Base-by-base conservation (phyloP, 768 basidiomycete species). In the Chlorophyllum brunneum region DNA sequence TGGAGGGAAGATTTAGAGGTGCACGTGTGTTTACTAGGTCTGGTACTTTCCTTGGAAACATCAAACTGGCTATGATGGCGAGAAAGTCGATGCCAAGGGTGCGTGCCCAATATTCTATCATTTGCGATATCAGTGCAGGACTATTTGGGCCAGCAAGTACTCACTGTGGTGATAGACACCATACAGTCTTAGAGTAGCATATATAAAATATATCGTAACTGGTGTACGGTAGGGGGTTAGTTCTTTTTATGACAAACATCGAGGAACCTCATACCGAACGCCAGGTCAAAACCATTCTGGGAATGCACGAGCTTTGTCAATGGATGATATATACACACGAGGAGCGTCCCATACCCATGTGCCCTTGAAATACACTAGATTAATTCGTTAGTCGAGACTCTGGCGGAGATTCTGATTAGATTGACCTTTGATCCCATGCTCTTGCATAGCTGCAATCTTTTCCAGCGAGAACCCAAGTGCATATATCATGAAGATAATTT, bases 391-490 rank as follows among this genome's bases (percentile, higher is more conserved):
- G 27, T 11, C n/a, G 9, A 54, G 7, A 18, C 9, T 13, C 42
- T 5, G 3, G 9, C 24, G 22, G 26, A 26, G 26, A n/a, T 13
- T 7, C 11, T 1, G 9, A 20, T 31, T 4, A 41, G 20, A 36
- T 64, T 34, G 38, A 88, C 94, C 91, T 80, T 79, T 84, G 42
- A 98, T 83, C 3, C 94, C 95, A 63, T 93, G 93, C 65, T 98
- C 94, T 64, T 97, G 91, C 85, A 95, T 92, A 3, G 92, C 87
- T 18, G 95, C 95, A 7, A 95, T 71, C 65, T 93, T 95, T 64
- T 98, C 95, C 16, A 98, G 74, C 0, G 90, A 81, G 66, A 97
- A 98, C 0, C 94, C 94, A 59, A 85, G 69, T 1, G 80, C 76
- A 62, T 86, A 88, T 3, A 83, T 58, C 82, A 97, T 92, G 65